Conservation (phyloP, 495 filamentous ascomycete species). For the Neurospora sp. region DNA sequence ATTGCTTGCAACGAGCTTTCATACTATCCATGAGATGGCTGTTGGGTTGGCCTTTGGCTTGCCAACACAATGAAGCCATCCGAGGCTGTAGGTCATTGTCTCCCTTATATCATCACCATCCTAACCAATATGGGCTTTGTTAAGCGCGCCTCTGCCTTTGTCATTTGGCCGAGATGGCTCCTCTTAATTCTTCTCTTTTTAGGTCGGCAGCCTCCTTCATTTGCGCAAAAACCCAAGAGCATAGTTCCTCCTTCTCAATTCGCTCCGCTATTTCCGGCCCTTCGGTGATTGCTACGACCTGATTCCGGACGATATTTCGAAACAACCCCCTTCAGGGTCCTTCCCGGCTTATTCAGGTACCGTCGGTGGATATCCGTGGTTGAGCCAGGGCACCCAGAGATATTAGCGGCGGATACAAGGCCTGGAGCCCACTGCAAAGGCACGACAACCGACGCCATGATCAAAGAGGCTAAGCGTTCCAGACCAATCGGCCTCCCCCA, state of each 20-base stretch:
- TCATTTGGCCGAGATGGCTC: not conserved
- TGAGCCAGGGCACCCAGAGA: not conserved
- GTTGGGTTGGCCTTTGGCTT: not conserved
- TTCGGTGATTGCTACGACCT: slow-evolving; percentile 12
- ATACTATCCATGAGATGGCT: not conserved
- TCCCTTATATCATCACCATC: not conserved
- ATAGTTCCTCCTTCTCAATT: slow-evolving; percentile 16
- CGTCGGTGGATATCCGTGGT: not conserved
- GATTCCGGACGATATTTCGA: slow-evolving; percentile 16
- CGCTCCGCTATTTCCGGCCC: slow-evolving; percentile 11
- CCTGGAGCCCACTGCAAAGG: slow-evolving; percentile 1
- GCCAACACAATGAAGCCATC: not conserved
- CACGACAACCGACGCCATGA: slow-evolving; percentile 17
- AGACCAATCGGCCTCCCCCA: slow-evolving; percentile 8
- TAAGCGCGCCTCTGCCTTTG: not conserved
- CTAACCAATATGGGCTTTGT: not conserved
- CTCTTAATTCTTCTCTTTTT: slow-evolving; percentile 3
- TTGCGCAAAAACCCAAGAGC: slow-evolving; percentile 1
- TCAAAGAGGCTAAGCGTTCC: slow-evolving; percentile 20
- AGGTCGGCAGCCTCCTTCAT: slow-evolving; percentile 5
- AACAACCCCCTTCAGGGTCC: slow-evolving; percentile 10
- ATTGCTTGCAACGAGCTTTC: not conserved
- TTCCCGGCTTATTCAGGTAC: not conserved
- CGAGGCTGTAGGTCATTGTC: not conserved
- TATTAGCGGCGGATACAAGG: not conserved